Base-by-base conservation (phyloP, 169 alveolate genomes). In the Plasmodium ovale region DNA sequence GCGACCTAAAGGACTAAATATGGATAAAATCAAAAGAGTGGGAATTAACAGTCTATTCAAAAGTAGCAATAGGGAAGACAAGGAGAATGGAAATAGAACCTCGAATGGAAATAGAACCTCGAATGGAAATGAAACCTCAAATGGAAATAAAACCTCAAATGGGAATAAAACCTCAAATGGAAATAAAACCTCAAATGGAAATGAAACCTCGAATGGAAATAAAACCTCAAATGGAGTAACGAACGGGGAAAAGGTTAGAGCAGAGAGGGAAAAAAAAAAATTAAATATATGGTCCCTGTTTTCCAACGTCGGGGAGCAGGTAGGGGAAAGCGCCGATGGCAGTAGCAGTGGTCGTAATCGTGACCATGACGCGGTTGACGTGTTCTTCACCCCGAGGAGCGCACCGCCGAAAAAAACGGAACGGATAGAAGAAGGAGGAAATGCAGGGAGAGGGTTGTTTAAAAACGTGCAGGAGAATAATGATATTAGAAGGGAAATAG, bases 401-500 rank as follows among this genome's bases (percentile, higher is more conserved):
- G 69, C 25, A 29, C 71, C 72, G 7, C 33, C 62, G 37, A 79
- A 39, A 51, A 59, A 19, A 29, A 37, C 56, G 10, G 51, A 49
- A 53, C 51, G 53, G 5, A 59, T 4, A 14, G 67, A 42, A 19
- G 19, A 60, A 12, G 19, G 9, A 23, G 42, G 16, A 56, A 60
- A 27, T 23, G 9, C 37, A 35, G 56, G 25, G 51, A 33, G 25
- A 19, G 21, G 53, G 10, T 69, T 79, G 39, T 79, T 79, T 69
- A 79, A 56, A 64, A 79, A 79, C 31, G 6, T 16, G 1, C 84
- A 79, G 1, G 42, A 64, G 21, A 79, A 79, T 27, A 31, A 51
- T 67, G 89, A 62, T 10, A 79, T 79, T 10, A 21, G 23, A 29
- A 79, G 65, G 51, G 89, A 79, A 79, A 79, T 79, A 65, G 74